A percentile compares a stretch with the other conserved stretches of the same genome.
Evolutionary conservation across 208 protist genomes (phyloP).

Genomic region (Plasmodiophora brassicae): DNA sequence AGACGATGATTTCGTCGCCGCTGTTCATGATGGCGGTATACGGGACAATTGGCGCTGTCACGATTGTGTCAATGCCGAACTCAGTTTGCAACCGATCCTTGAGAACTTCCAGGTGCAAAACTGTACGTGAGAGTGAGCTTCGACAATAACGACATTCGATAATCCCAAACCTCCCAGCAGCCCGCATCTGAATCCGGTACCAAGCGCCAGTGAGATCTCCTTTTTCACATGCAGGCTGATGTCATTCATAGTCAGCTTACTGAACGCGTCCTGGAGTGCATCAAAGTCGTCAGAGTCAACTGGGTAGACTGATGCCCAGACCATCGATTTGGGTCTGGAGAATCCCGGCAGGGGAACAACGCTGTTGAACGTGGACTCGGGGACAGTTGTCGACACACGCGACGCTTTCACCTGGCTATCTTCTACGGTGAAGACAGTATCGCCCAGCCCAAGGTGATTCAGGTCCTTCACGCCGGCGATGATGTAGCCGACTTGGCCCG

Average conservation of each 20-base stretch:
- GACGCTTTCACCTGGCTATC: not conserved
- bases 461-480: conserved; percentile 1
- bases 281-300: conserved; percentile 7
- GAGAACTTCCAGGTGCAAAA: not conserved
- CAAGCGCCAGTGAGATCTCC: not conserved
- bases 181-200: conserved; percentile 8
- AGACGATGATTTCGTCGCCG: not conserved
- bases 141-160: too few relatives aligned
- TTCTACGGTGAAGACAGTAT: conserved; percentile 22
- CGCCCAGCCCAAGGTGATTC: not conserved
- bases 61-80: not conserved
- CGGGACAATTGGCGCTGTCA: not conserved
- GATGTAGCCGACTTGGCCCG: not conserved
- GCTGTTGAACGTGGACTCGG: not conserved
- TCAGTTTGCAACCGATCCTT: not conserved
- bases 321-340: not conserved
- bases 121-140: too few relatives aligned
- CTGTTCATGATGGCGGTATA: not conserved
- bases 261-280: not conserved
- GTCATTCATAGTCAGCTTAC: conserved; percentile 12
- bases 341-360: not conserved
- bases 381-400: not conserved
- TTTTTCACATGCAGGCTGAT: not conserved
- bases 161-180: too few relatives aligned
- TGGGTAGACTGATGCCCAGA: not conserved